Percentiles rank a stretch among this genome's conserved stretches.
phyloP scores from a whole-genome alignment of 495 filamentous ascomycete genomes.

The Aspergillus egyptiacus region DNA sequence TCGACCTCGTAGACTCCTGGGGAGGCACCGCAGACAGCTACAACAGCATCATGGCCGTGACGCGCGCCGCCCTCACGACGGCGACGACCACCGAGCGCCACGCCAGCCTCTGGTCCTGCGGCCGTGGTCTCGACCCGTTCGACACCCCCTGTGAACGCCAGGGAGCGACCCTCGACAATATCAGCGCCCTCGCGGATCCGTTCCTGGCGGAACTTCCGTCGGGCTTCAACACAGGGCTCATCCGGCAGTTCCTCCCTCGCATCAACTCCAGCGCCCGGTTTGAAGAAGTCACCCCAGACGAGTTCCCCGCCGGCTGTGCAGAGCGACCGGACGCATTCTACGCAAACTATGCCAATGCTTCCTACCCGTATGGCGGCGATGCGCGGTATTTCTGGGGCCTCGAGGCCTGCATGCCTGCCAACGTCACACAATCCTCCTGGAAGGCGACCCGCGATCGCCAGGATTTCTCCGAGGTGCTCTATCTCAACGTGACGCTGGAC shows the following conservation, averaged over 20 bases:
- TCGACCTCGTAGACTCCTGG: not conserved
- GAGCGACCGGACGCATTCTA: too few relatives aligned
- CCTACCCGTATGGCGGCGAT: too few relatives aligned
- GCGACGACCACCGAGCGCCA: conserved; percentile 10
- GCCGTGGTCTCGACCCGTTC: not conserved
- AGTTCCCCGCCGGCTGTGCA: too few relatives aligned
- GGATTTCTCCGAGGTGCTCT: conserved; percentile 26
- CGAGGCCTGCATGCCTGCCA: conserved; percentile 22
- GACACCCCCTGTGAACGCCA: not conserved
- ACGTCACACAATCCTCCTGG: conserved; percentile 23
- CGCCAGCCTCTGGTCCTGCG: conserved; percentile 16
- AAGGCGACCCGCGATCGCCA: conserved; percentile 23
- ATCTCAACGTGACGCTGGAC: conserved; percentile 14
- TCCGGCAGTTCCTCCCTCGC: conserved; percentile 26
- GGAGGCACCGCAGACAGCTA: too few relatives aligned
- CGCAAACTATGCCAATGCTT: too few relatives aligned
- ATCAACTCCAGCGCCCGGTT: too few relatives aligned
- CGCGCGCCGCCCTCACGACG: not conserved
- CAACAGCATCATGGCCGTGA: not conserved
- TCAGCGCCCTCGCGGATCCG: conserved; percentile 12
- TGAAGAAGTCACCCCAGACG: too few relatives aligned
- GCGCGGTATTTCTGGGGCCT: too few relatives aligned
- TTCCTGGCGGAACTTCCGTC: conserved; percentile 21
- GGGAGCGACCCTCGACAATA: conserved; percentile 10
- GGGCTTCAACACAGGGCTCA: conserved; percentile 20